Evolutionary conservation across 768 basidiomycete genomes (phyloP), one percentile per base, ranked within the genome.

Genomic region (Mycena chlorophos): DNA sequence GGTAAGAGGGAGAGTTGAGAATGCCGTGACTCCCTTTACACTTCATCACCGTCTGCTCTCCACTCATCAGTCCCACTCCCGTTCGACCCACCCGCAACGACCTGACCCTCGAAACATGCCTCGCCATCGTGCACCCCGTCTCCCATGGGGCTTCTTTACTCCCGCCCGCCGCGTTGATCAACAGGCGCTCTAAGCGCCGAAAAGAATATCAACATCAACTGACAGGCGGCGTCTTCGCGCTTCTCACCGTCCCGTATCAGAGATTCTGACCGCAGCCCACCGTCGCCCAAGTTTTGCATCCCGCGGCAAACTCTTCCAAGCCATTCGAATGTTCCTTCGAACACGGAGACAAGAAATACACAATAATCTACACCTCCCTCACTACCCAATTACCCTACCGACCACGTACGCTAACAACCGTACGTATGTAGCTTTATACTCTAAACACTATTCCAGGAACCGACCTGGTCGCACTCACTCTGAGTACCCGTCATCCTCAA

Each of bases 401-500:
- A 45, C 51, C 30, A 37, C 16, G 26, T 16, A 12, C 13, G 54
- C 30, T 5, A 14, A 39, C 13, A 5, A n/a, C n/a, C n/a, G 49
- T 55, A 34, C 31, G 8, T 34, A 34, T 34, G 31, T 34, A 40
- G 39, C 39, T 40, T 40, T 16, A 34, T 54, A 61, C 22, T 27
- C 39, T 46, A 31, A 19, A 6, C 8, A 28, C 65, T 69, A 88
- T n/a, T n/a, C n/a, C n/a, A n/a, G n/a, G n/a, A n/a, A n/a, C n/a
- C n/a, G n/a, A n/a, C n/a, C n/a, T n/a, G n/a, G n/a, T n/a, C n/a
- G n/a, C n/a, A n/a, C n/a, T n/a, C n/a, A n/a, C 68, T 92, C 91
- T 51, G 86, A 82, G 69, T 87, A 89, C 43, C 71, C 68, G 60
- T 87, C 83, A 30, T 88, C 87, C 56, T 81, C 82, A 34, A 74